Evolutionary conservation across 2,329 filamentous ascomycete species (phyloP), one percentile per base, ranked within the genome.

Genomic region (Chalara sp.): DNA sequence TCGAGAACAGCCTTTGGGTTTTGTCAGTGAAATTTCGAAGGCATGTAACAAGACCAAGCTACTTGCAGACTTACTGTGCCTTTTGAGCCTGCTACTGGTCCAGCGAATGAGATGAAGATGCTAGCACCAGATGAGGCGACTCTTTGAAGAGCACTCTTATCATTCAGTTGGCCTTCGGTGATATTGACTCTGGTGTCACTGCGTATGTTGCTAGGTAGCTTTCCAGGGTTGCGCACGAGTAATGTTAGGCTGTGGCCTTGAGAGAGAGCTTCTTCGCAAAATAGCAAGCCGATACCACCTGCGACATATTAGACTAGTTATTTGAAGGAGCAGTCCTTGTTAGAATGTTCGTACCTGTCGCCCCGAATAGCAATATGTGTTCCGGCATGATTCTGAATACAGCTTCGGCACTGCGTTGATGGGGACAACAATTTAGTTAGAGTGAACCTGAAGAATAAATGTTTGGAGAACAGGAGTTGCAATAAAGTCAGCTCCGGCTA

Each of bases 21-120:
- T 11, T 6, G 7, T 21, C 10, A 5, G 11, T n/a, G 6, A 12
- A 33, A n/a, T 46, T 35, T 32, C 30, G 29, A 35, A 5, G 6
- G 5, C 30, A 46, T 10, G 31, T n/a, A n/a, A n/a, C 11, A 46
- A 33, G 29, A 13, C 28, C 7, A 32, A 10, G 30, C 5, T 13
- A n/a, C n/a, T n/a, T n/a, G n/a, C n/a, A n/a, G 44, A 46, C 44
- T 12, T 32, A 46, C 44, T 1, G 44, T 46, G 11, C 44, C 44
- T 13, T n/a, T 46, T 32, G 32, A 46, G 29, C 44, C 32, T 13
- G n/a, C 12, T n/a, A 28, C 29, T 1, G 44, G 44, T 13, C 44
- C 44, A 32, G 44, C 44, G 13, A 46, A 46, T n/a, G 44, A 46
- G n/a, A 46, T 32, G 6, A 46, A 46, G 28, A 46, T 29, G 3